Conservation (phyloP, 495 filamentous ascomycete genomes). For the Clohesyomyces aquaticus region DNA sequence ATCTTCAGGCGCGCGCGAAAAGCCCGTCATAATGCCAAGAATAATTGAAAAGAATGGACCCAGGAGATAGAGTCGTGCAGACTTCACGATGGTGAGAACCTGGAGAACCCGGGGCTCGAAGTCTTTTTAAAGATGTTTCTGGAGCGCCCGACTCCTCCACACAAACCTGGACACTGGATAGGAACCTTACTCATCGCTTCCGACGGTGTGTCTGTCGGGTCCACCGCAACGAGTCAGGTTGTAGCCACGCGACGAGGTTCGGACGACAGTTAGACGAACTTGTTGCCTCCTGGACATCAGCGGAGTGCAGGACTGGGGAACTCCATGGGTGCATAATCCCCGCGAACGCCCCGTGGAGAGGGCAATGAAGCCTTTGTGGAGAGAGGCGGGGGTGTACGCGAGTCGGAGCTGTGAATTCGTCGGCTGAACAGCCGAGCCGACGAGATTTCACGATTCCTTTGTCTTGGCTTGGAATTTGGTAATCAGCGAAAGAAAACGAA, state of each 20-base stretch:
- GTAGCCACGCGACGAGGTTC: not conserved
- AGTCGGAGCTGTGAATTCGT: not conserved
- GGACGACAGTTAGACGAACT: not conserved
- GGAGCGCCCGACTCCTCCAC: slow-evolving; percentile 3
- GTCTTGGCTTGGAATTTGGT: too few relatives aligned
- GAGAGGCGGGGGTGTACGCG: slow-evolving; percentile 6
- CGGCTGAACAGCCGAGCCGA: not conserved
- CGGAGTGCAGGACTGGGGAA: slow-evolving; percentile 14
- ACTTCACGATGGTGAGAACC: slow-evolving; percentile 22
- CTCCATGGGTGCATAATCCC: slow-evolving; percentile 5
- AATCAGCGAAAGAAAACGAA: too few relatives aligned
- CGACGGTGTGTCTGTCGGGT: slow-evolving; percentile 17
- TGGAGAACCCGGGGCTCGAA: slow-evolving; percentile 1
- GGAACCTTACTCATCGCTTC: slow-evolving; percentile 24
- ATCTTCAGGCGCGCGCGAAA: slow-evolving; percentile 46
- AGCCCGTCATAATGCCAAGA: slow-evolving; percentile 35
- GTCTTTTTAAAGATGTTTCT: slow-evolving; percentile 16
- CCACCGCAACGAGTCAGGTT: slow-evolving; percentile 9
- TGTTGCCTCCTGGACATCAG: not conserved
- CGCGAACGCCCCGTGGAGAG: not conserved
- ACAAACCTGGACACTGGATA: slow-evolving; percentile 5
- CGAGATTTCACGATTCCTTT: too few relatives aligned
- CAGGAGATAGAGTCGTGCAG: not conserved
- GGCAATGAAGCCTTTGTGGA: slow-evolving; percentile 4
- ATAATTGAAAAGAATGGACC: slow-evolving; percentile 5